phyloP scores from a whole-genome alignment of 257 asterid genomes.

The Leptodermis oblonga region DNA sequence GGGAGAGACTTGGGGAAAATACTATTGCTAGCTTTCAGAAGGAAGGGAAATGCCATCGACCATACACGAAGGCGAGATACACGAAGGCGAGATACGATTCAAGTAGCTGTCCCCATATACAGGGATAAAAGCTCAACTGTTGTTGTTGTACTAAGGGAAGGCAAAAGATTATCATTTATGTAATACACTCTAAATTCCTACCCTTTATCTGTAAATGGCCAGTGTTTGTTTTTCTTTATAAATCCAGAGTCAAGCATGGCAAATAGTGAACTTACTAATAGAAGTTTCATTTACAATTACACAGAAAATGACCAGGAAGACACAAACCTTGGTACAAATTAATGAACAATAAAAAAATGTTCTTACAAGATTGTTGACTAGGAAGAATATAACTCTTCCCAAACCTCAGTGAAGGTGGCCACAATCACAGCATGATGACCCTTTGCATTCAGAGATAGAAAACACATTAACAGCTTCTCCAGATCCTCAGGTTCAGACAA shows the following conservation, averaged over 20 bases:
- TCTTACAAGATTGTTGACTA: background rate
- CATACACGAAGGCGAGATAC: no score
- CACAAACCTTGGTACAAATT: constrained; percentile 5
- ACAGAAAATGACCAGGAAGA: background rate
- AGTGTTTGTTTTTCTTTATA: background rate
- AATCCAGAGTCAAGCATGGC: background rate
- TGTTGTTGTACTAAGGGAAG: no score
- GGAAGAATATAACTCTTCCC: constrained; percentile 40
- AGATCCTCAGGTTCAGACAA: constrained; percentile 54
- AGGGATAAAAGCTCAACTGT: background rate
- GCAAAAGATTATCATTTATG: no score
- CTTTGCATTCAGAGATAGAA: constrained; percentile 59
- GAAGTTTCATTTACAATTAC: constrained; percentile 1
- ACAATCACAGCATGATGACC: constrained; percentile 59
- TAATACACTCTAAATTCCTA: background rate
- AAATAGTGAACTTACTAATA: background rate
- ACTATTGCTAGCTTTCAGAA: background rate
- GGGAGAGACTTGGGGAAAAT: background rate
- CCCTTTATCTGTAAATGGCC: background rate
- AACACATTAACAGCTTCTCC: constrained; percentile 63
- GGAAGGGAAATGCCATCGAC: no score
- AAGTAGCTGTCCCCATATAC: no score
- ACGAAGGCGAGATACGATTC: no score
- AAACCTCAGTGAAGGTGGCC: constrained; percentile 56
- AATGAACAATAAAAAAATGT: background rate